Evolutionary conservation across 495 filamentous ascomycete genomes (phyloP), one percentile per base, ranked within the genome.

Genomic region (Rhypophila decipiens): DNA sequence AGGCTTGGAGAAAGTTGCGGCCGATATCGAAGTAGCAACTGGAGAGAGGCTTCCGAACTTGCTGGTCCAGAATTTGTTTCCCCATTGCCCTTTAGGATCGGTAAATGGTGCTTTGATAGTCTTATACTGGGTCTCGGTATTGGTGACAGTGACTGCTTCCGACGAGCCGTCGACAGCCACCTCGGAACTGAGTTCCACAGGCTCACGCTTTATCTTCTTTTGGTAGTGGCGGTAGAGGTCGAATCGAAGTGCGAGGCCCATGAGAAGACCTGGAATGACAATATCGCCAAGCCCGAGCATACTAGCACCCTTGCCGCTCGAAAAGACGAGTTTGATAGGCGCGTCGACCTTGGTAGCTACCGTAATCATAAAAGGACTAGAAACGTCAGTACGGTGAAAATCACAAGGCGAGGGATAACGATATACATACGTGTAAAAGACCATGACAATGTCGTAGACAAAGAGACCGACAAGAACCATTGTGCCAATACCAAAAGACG

Each of bases 241-340:
- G 60, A 93, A 96, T 19, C 93, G 85, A 19, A 98, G 74, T 1
- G 90, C 87, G 33, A 95, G 71, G 0, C 79, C 87, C 42, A 96
- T 84, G 71, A 97, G 84, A 57, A 98, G 86, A 4, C 93, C 93
- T 0, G 93, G 93, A n/a, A 98, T 70, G 10, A 96, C 85, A 34
- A 98, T 85, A 60, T 98, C 93, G 29, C 93, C 93, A 12, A 98
- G 76, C 2, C 93, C 93, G 17, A 98, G 80, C 85, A 96, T 94
- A 20, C 86, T 84, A 44, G 85, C 67, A 31, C 80, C 69, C 2
- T 55, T 60, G 0, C 85, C 80, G 12, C 86, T 78, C 17, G 87
- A 85, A 54, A 96, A 95, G 0, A 95, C 71, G 1, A 98, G 79
- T 56, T 96, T 97, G 59, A 96, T 95, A 0, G 93, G 93, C 2